Conservation (phyloP, 331 rosid species). For the Phaseolus coccineus region DNA sequence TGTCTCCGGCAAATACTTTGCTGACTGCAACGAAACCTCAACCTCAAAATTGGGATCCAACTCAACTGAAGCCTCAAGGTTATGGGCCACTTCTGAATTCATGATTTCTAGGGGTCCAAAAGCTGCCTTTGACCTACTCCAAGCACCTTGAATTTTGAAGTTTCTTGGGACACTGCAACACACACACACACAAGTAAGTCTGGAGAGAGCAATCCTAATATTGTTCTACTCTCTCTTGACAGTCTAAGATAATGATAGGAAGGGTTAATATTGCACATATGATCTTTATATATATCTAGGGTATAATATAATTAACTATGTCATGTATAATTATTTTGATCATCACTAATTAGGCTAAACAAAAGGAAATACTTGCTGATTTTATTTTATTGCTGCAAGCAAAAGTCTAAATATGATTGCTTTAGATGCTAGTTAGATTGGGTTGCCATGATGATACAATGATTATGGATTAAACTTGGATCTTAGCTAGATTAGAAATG, state of each 20-base stretch:
- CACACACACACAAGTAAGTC: not conserved
- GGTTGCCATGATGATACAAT: constrained; percentile 47
- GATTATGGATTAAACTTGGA: constrained; percentile 36
- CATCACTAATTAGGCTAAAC: constrained; percentile 27
- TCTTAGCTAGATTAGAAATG: constrained; percentile 34
- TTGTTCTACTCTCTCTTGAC: constrained; percentile 24
- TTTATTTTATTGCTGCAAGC: constrained; percentile 14
- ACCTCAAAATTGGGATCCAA: constrained; percentile 70
- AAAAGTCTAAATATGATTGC: constrained; percentile 33
- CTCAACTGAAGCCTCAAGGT: constrained; percentile 58
- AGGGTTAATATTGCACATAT: constrained; percentile 28
- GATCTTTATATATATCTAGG: constrained; percentile 16
- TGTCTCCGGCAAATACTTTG: constrained; percentile 81
- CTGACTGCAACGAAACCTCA: constrained; percentile 83
- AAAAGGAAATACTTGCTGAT: constrained; percentile 23
- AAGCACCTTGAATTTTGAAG: constrained; percentile 32
- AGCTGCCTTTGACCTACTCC: constrained; percentile 50
- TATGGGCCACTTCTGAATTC: constrained; percentile 81
- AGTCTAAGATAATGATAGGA: constrained; percentile 6
- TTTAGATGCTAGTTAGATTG: constrained; percentile 45
- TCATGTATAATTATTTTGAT: constrained; percentile 24
- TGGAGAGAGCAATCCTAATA: constrained; percentile 17
- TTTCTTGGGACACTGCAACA: constrained; percentile 1
- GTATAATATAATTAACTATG: constrained; percentile 6
- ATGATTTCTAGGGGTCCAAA: constrained; percentile 60